phyloP scores from a whole-genome alignment of 129 eudicot genomes.

The Glebionis coronaria region DNA sequence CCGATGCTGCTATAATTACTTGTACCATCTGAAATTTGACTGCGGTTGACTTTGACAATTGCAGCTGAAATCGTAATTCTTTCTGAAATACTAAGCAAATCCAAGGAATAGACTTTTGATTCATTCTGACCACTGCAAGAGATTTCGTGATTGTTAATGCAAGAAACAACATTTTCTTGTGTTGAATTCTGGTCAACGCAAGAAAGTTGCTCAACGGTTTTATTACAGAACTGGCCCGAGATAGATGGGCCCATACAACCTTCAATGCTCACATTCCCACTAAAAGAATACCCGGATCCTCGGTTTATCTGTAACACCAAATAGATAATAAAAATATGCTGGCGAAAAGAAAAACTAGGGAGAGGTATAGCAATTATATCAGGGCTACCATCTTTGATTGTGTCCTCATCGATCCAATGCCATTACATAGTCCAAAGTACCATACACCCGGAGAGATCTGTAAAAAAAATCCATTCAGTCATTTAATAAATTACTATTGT shows the following conservation, averaged over 20 bases:
- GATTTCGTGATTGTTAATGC: constrained; percentile 24
- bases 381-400: constrained; percentile 39
- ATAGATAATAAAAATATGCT: neutral
- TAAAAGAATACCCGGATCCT: constrained; percentile 22
- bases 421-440: constrained; percentile 43
- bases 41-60: constrained; percentile 14
- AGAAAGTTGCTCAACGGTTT: constrained; percentile 34
- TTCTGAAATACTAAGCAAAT: constrained; percentile 24
- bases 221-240: constrained; percentile 29
- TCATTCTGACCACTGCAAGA: constrained; percentile 22
- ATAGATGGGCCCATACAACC: constrained; percentile 27
- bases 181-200: constrained; percentile 24
- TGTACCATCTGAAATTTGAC: constrained; percentile 17
- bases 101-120: constrained; percentile 30
- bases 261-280: constrained; percentile 29
- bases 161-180: constrained; percentile 20
- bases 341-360: neutral
- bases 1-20: constrained; percentile 6
- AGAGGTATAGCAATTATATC: neutral
- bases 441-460: constrained; percentile 37
- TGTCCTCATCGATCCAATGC: constrained; percentile 39
- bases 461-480: neutral
- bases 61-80: constrained; percentile 20
- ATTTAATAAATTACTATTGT: neutral
- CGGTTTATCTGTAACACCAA: constrained; percentile 28